These are phyloP conservation scores for Erodium trifolium DNA, from an alignment of 441 rosid genomes.

Conservation along the genomic window DNA sequence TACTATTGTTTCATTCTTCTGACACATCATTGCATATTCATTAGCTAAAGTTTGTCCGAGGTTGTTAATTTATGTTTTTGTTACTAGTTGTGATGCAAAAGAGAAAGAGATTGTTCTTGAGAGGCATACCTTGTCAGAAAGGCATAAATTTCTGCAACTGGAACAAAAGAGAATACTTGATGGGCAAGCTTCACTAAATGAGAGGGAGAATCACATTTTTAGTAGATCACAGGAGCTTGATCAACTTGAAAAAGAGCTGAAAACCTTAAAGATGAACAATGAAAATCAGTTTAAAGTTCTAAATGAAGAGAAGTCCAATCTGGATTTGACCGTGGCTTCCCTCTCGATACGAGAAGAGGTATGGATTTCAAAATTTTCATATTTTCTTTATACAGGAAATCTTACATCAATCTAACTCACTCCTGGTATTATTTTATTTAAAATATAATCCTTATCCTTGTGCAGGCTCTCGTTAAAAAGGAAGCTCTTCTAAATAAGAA, in stretches of 20 bases:
- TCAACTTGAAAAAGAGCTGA: slow-evolving; percentile 48
- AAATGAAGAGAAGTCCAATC: slow-evolving; percentile 43
- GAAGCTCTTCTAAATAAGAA: slow-evolving; percentile 51
- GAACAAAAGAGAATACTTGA: slow-evolving; percentile 75
- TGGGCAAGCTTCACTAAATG: slow-evolving; percentile 61
- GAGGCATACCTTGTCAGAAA: slow-evolving; percentile 61
- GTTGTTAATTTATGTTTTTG: slow-evolving; percentile 12
- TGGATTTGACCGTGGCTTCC: slow-evolving; percentile 44
- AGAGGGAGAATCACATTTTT: slow-evolving; percentile 75
- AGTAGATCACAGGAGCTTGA: slow-evolving; percentile 56
- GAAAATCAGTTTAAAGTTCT: slow-evolving; percentile 48
- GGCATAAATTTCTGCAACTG: slow-evolving; percentile 60
- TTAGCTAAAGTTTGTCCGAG: not conserved
- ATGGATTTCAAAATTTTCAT: not conserved
- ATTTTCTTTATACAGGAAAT: not conserved
- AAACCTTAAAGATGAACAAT: slow-evolving; percentile 39
- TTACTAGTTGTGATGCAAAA: slow-evolving; percentile 65
- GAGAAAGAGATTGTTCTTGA: slow-evolving; percentile 59
- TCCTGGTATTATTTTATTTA: too few species aligned
- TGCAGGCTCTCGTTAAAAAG: slow-evolving; percentile 48
- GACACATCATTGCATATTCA: not conserved
- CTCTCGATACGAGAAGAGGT: slow-evolving; percentile 73
- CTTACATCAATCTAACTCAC: not conserved
- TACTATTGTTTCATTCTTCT: not conserved
- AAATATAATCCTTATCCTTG: slow-evolving; percentile 3